Percentiles rank a stretch among this genome's conserved stretches.
Evolutionary conservation across 306 rosid genomes (phyloP).

Genomic region (Bauhinia variegata): DNA sequence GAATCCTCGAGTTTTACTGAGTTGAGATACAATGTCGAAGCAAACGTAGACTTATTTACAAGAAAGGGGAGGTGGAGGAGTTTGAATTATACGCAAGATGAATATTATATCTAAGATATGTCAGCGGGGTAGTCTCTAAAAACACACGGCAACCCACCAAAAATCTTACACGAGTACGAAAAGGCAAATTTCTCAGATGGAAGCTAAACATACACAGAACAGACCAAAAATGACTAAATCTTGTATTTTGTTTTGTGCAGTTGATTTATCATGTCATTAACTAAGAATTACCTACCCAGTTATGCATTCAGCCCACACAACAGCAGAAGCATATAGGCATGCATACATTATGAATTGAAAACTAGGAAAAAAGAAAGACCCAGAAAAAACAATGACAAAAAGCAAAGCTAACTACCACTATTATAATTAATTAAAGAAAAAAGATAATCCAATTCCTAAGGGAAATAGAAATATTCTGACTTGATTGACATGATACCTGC

Average conservation of each 20-base stretch:
- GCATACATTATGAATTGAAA: conserved; percentile 18
- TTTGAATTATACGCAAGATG: too few relatives aligned
- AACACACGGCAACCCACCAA: too few relatives aligned
- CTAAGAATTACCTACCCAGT: background rate
- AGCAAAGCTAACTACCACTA: conserved; percentile 3
- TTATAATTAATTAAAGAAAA: background rate
- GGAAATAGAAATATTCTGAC: conserved; percentile 19
- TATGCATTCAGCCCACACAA: conserved; percentile 19
- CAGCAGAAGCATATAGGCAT: conserved; percentile 4
- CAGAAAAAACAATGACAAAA: background rate
- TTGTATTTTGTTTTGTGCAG: background rate
- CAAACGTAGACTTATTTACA: too few relatives aligned
- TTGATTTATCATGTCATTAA: conserved; percentile 3
- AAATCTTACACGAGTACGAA: background rate
- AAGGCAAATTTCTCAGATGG: conserved; percentile 4
- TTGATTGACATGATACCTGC: conserved; percentile 62
- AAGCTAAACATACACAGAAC: conserved; percentile 5
- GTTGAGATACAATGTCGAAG: too few relatives aligned
- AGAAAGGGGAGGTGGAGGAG: too few relatives aligned
- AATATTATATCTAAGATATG: too few relatives aligned
- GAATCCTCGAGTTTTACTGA: too few relatives aligned
- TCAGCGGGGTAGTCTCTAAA: too few relatives aligned
- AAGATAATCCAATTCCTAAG: background rate
- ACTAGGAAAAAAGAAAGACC: background rate
- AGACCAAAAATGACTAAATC: background rate